phyloP scores from a whole-genome alignment of 805 yeast genomes.

The Yarrowia deformans region DNA sequence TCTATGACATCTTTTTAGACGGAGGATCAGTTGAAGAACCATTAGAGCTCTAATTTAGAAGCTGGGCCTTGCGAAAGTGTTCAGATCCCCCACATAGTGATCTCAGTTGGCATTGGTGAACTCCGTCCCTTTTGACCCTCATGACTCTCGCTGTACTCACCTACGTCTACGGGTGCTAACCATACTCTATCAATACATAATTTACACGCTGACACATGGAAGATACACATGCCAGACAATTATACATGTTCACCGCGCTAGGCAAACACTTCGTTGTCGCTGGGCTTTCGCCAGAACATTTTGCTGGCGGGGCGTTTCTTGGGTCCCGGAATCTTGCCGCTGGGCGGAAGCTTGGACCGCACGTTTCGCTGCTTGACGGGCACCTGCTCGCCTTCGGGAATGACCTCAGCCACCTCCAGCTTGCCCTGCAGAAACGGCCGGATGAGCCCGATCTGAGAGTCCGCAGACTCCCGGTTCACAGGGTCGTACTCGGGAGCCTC shows the following conservation, averaged over 20 bases:
- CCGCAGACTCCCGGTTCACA: constrained; percentile 60
- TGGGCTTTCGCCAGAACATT: constrained; percentile 35
- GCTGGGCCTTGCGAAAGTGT: too few relatives aligned
- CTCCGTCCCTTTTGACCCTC: too few relatives aligned
- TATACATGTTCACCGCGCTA: constrained; percentile 12
- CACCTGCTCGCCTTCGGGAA: constrained; percentile 81
- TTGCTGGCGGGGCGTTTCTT: constrained; percentile 36
- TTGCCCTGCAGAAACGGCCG: constrained; percentile 58
- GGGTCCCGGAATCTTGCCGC: constrained; percentile 74
- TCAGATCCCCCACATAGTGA: too few relatives aligned
- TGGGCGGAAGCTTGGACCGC: constrained; percentile 86
- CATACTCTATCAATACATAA: constrained; percentile 32
- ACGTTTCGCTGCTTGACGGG: constrained; percentile 78
- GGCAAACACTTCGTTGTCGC: constrained; percentile 23
- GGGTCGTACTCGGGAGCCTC: constrained; percentile 61
- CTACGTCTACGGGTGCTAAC: too few relatives aligned
- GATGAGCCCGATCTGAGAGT: constrained; percentile 63
- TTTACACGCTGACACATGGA: constrained; percentile 18
- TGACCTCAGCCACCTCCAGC: constrained; percentile 46
- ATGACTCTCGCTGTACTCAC: too few relatives aligned
- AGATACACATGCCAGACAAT: constrained; percentile 1
- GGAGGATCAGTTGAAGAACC: too few relatives aligned
- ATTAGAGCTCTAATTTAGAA: too few relatives aligned
- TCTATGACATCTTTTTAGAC: too few relatives aligned
- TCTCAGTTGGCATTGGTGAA: too few relatives aligned